A percentile compares a stretch with the other conserved stretches of the same genome.
Evolutionary conservation across 2,329 filamentous ascomycete species (phyloP).

Genomic region (Byssothecium circinans): DNA sequence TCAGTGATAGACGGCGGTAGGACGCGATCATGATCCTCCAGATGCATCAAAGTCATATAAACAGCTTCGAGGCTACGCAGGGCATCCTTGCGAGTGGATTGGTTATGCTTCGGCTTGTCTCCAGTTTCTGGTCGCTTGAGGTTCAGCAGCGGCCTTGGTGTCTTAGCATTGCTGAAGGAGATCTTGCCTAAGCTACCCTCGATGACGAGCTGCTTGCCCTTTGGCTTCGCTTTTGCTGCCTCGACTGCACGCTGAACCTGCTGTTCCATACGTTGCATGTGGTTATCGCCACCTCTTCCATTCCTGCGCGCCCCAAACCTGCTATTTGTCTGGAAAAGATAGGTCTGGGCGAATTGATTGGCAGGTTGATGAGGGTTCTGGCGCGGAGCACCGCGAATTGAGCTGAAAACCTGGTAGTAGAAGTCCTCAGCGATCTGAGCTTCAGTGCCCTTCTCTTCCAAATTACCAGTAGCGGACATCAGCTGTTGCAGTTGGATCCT

Average conservation of each 20-base stretch:
- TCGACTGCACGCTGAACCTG: constrained; percentile 97
- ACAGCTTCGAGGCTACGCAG: constrained; percentile 86
- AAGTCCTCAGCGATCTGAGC: constrained; percentile 88
- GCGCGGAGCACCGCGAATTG: constrained; percentile 85
- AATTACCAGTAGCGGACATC: constrained; percentile 85
- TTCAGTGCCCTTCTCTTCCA: constrained; percentile 77
- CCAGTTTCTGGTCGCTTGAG: constrained; percentile 82
- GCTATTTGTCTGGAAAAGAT: constrained; percentile 91
- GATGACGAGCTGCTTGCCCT: constrained; percentile 95
- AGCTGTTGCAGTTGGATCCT: constrained; percentile 96
- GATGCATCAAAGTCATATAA: constrained; percentile 84
- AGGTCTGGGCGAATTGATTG: constrained; percentile 96
- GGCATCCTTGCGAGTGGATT: constrained; percentile 71
- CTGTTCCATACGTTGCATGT: constrained; percentile 98
- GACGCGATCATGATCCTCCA: constrained; percentile 88
- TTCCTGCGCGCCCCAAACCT: constrained; percentile 77
- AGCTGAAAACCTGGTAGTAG: constrained; percentile 96
- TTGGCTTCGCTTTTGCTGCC: constrained; percentile 94
- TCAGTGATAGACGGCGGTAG: constrained; percentile 70
- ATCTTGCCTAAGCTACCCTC: constrained; percentile 97
- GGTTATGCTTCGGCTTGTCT: constrained; percentile 50
- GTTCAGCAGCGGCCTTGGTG: constrained; percentile 89
- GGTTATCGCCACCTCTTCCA: constrained; percentile 85
- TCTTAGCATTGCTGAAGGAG: constrained; percentile 98
- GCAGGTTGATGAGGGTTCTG: constrained; percentile 91